Evolutionary conservation across 106 monocot genomes (phyloP), one percentile per base, ranked within the genome.

Genomic region (Triglochin maritima): DNA sequence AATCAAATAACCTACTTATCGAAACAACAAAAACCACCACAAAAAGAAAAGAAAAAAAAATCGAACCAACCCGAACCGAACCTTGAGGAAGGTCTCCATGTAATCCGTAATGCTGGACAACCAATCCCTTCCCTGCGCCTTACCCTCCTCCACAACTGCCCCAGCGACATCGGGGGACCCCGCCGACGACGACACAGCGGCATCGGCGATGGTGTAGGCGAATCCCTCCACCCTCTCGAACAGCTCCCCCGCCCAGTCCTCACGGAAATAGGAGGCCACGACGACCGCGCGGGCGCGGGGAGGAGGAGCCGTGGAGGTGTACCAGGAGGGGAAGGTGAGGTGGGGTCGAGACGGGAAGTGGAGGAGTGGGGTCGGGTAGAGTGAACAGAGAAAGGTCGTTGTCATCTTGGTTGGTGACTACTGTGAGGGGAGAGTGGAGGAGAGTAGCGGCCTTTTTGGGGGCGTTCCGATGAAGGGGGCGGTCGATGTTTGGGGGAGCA

Each of bases 51-150:
- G 4, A 45, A 48, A 4, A 7, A 0, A 64, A 64, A 45, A 45
- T 7, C 13, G 42, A 53, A 29, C 7, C 10, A 12, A 9, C 7
- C 49, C 9, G 29, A 53, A 15, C 3, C 66, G 3, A 66, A 88
- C 92, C 92, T 93, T 93, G 50, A 93, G 81, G 12, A 88, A 71
- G 15, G 75, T 79, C 79, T 93, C 92, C 77, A 93, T 65, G 57
- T 75, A 81, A 69, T 69, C 74, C 4, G 88, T 88, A 66, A 93
- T 88, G 4, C 88, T 85, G 0, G 92, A 85, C 29, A 93, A 65
- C 88, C 88, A 93, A 72, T 93, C 92, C 0, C 81, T 68, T 55
- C 44, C 80, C 71, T 79, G 80, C 72, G 85, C 83, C 47, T 85
- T 64, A 12, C 64, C 79, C 49, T 87, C 80, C 56, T 83, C 69